These are phyloP conservation scores for Botrytis fragariae DNA, from an alignment of 2,329 filamentous ascomycete genomes.

Conservation along the genomic window DNA sequence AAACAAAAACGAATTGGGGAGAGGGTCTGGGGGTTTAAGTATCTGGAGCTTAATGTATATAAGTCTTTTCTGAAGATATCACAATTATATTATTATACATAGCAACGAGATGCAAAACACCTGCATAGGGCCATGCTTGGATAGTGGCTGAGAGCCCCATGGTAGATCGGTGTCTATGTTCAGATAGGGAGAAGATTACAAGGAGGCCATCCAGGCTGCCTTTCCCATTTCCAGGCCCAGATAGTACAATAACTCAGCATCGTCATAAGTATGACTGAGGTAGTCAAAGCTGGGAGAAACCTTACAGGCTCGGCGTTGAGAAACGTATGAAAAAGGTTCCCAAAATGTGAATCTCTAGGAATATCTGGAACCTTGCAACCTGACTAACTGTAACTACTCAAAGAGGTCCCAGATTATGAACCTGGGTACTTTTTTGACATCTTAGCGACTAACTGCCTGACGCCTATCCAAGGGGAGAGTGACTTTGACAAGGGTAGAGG, in stretches of 20 bases:
- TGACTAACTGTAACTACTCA: constrained; percentile 4
- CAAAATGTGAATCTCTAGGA: constrained; percentile 4
- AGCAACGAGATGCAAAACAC: constrained; percentile 20
- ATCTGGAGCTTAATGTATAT: not conserved
- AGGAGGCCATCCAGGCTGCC: constrained; percentile 1
- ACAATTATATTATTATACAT: constrained; percentile 9
- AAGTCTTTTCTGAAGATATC: constrained; percentile 10
- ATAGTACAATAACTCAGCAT: constrained; percentile 2
- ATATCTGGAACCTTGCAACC: constrained; percentile 15
- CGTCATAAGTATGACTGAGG: constrained; percentile 19
- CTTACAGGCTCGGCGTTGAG: constrained; percentile 5
- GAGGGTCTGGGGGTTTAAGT: constrained; percentile 16
- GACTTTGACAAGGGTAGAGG: not conserved
- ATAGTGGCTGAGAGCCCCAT: constrained; percentile 17
- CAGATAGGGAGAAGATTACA: constrained; percentile 5
- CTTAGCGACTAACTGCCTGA: not conserved
- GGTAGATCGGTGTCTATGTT: constrained; percentile 17
- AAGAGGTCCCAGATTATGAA: not conserved
- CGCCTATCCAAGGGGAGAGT: not conserved
- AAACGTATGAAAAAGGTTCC: constrained; percentile 2
- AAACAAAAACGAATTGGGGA: constrained; percentile 13
- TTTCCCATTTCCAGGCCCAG: not conserved
- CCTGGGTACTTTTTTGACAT: constrained; percentile 1
- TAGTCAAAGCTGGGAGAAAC: constrained; percentile 16
- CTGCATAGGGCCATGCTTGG: constrained; percentile 15